Evolutionary conservation across 192 early-diverging fungal genomes (phyloP).

Genomic region (Phycomyces nitens): DNA sequence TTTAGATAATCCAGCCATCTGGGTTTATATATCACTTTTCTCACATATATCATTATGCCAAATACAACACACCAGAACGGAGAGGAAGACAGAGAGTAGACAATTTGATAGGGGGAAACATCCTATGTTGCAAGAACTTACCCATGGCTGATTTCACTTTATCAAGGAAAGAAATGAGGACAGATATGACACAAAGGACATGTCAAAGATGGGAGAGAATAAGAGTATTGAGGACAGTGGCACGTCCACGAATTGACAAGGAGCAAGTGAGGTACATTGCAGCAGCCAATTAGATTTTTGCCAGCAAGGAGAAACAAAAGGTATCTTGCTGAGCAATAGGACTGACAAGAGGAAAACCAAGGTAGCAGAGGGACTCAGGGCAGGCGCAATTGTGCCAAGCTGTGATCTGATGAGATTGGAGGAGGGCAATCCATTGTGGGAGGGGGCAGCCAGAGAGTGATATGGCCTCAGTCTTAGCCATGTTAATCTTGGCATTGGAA

Average conservation of each 20-base stretch:
- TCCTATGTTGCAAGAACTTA: background rate
- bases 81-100: no score
- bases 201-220: background rate
- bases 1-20: no score
- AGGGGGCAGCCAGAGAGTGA: background rate
- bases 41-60: no score
- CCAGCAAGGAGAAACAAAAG: background rate
- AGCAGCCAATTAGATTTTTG: no score
- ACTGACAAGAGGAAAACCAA: background rate
- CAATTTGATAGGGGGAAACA: no score
- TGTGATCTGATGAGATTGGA: no score
- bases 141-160: background rate
- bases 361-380: background rate
- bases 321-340: background rate
- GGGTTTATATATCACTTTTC: no score
- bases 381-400: background rate
- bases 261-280: no score
- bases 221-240: background rate
- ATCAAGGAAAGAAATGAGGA: background rate
- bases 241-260: background rate
- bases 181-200: background rate
- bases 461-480: constrained; percentile 1
- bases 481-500: constrained; percentile 5
- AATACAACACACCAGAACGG: no score
- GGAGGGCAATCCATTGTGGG: no score